Percentiles rank a stretch among this genome's conserved stretches.
Evolutionary conservation across 768 basidiomycete genomes (phyloP).

Genomic region (Hortiboletus flavorubellus): DNA sequence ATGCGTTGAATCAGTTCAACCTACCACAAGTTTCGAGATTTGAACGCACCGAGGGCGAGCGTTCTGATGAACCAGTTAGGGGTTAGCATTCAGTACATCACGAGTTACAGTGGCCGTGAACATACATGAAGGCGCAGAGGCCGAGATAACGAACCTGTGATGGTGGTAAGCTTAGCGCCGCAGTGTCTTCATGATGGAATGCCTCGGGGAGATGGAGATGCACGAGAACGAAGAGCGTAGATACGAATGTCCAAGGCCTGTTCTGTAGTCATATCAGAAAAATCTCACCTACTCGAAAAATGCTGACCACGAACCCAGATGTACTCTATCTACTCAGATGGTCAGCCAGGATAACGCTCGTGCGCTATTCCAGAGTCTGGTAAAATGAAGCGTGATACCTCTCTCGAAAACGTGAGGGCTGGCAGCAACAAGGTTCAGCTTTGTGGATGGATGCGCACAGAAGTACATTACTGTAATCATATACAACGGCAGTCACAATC

Average conservation of each 20-base stretch:
- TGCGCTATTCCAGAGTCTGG: not conserved
- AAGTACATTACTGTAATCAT: slow-evolving; percentile 1
- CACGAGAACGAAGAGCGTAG: not conserved
- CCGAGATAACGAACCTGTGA: slow-evolving; percentile 4
- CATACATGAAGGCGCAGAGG: not conserved
- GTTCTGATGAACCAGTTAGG: too few species aligned
- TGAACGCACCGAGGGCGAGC: too few species aligned
- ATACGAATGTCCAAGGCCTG: not conserved
- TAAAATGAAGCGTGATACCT: not conserved
- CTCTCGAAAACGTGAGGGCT: slow-evolving; percentile 3
- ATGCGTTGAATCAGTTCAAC: not conserved
- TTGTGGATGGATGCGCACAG: not conserved
- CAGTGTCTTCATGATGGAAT: too few species aligned
- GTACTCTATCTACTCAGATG: not conserved
- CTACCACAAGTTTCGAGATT: not conserved
- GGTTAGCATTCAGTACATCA: not conserved
- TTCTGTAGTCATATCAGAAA: not conserved
- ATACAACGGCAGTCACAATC: not conserved
- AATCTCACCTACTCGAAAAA: not conserved
- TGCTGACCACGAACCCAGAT: slow-evolving; percentile 1
- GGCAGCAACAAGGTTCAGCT: not conserved
- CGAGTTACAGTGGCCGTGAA: not conserved
- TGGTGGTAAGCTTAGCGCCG: not conserved
- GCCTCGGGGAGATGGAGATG: not conserved
- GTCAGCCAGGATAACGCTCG: not conserved